Conservation (phyloP, 371 early-diverging fungal genomes). For the Choanephora cucurbitarum region DNA sequence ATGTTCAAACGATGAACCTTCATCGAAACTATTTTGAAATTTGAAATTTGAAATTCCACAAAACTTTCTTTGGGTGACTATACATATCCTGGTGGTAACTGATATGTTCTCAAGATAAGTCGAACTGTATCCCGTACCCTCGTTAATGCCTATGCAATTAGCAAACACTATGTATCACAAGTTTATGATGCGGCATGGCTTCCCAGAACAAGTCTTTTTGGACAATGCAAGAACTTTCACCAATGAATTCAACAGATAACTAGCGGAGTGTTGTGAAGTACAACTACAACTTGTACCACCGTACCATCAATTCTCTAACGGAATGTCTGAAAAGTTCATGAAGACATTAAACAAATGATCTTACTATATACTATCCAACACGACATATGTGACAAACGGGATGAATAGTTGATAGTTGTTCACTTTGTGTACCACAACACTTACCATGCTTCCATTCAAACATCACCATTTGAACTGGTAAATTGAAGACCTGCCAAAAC, state of each 20-base stretch:
- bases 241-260: neutral
- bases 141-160: neutral
- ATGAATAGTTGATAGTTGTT: neutral
- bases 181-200: conserved; percentile 1
- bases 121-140: neutral
- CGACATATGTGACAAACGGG: neutral
- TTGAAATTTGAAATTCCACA: no score
- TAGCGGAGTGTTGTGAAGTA: neutral
- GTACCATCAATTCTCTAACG: conserved; percentile 1
- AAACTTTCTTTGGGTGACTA: no score
- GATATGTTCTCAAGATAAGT: conserved; percentile 5
- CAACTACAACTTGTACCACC: conserved; percentile 1
- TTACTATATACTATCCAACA: neutral
- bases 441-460: neutral
- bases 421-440: conserved; percentile 1
- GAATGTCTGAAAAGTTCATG: conserved; percentile 7
- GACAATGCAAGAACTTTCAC: conserved; percentile 3
- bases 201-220: neutral
- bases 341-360: conserved; percentile 2
- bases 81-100: conserved; percentile 1
- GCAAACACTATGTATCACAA: neutral
- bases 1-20: no score
- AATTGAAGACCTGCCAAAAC: conserved; percentile 1
- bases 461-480: neutral
- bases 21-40: no score